phyloP scores from a whole-genome alignment of 2,329 filamentous ascomycete genomes.

The Monascus ruber region DNA sequence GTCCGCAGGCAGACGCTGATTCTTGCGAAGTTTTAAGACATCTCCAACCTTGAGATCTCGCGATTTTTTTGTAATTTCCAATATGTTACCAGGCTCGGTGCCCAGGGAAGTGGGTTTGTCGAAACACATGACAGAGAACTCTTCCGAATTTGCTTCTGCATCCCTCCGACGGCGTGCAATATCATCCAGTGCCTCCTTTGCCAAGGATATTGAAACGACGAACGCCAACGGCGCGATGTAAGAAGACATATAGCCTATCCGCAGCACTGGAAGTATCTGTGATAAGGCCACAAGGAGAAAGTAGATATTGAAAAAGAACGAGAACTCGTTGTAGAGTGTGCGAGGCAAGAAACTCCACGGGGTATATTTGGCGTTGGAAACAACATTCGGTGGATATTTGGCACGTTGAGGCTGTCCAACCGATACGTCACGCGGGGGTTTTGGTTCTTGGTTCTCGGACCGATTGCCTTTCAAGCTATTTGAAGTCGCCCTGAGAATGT shows the following conservation, averaged over 20 bases:
- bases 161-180: conserved; percentile 76
- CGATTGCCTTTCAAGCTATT: conserved; percentile 18
- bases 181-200: conserved; percentile 93
- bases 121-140: conserved; percentile 68
- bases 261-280: conserved; percentile 76
- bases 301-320: conserved; percentile 99
- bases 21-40: conserved; percentile 83
- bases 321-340: conserved; percentile 97
- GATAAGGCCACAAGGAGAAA: conserved; percentile 91
- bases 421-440: conserved; percentile 58
- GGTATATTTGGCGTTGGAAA: conserved; percentile 97
- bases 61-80: conserved; percentile 68
- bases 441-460: conserved; percentile 28
- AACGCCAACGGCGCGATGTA: conserved; percentile 89
- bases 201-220: conserved; percentile 81
- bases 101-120: conserved; percentile 27
- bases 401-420: conserved; percentile 63
- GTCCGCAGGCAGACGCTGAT: conserved; percentile 87
- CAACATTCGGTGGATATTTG: conserved; percentile 76
- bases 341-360: conserved; percentile 86
- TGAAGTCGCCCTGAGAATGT: conserved; percentile 15
- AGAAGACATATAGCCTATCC: conserved; percentile 88
- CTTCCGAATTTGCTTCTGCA: conserved; percentile 86
- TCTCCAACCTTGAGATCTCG: conserved; percentile 87
- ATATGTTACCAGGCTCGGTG: conserved; percentile 27